Base-by-base conservation (phyloP, 371 early-diverging fungal species). In the Syncephalastrum sp. region DNA sequence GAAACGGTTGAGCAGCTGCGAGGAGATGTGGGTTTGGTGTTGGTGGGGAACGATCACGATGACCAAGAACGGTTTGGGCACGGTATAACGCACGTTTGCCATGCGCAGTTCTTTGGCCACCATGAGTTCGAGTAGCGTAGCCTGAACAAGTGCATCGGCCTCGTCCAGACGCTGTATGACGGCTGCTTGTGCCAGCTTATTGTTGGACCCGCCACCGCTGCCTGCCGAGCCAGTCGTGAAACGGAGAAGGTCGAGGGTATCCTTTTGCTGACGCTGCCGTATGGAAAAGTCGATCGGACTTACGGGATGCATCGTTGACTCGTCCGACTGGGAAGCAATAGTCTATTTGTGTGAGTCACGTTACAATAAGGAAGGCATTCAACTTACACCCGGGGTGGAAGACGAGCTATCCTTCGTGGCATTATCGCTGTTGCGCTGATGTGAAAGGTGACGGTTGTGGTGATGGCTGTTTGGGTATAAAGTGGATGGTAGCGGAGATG, bases 41-140 rank as follows among this genome's bases (percentile, higher is more conserved):
- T 64, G 64, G 44, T 72, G 66, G 2, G 75, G 71, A 5, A 76
- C 42, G 6, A 76, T 57, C 1, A 64, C 63, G 49, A 74, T 70
- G 5, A 70, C 60, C 7, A 69, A 45, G 59, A 83, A 81, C 0
- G 79, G 82, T 49, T 74, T 80, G 52, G 84, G 84, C 21, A 80
- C 65, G 53, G 71, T 79, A 42, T 80, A 77, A 5, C 75, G 70
- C 0, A 75, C 71, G 47, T 69, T 79, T 0, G 75, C 60, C 19
- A 82, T 68, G 15, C 70, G 72, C 42, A 83, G 61, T 54, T 80
- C 82, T 52, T 79, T 82, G 21, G 71, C 74, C 29, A 77, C 64
- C 33, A 82, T 77, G 48, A 82, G 56, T 67, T 83, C 84, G 8
- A 80, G 43, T n/a, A 83, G 53, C 0, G 77, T 63, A 13, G 82